Evolutionary conservation across 768 basidiomycete genomes (phyloP), one percentile per base, ranked within the genome.

Genomic region (Lactarius quietus): DNA sequence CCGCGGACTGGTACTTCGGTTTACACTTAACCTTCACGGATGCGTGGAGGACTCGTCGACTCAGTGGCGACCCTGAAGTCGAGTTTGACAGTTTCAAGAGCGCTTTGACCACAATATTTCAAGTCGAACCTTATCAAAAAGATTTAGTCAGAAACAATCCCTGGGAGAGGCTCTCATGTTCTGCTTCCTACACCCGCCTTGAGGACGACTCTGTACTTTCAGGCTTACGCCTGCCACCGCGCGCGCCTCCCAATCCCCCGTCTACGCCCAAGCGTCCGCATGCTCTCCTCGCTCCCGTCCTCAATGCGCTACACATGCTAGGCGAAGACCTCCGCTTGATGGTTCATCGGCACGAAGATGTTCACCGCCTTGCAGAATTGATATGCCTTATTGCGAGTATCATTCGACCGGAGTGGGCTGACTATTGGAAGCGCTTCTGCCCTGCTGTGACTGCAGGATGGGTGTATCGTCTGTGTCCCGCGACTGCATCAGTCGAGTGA

Each of bases 401-500:
- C 17, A 82, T 92, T 18, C 84, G 90, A 23, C 86, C 87, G 0
- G 93, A 93, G 72, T 96, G 94, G 95, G 85, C 85, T 7, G 93
- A 97, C 75, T 95, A 95, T 72, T 96, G 94, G 95, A 88, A 89
- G 71, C 83, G 93, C 15, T 77, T 93, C 48, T 86, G 86, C 69
- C 90, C 93, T 4, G 82, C 83, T 53, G 81, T 81, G 31, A 77
- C 82, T 68, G 75, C 77, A n/a, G 73, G 75, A 33, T 91, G 91
- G 92, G 81, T 57, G 14, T 76, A 12, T 41, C 45, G 31, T 69
- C 51, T 54, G 70, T 72, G 73, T 31, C 60, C 66, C 63, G 15
- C 45, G 59, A 17, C 29, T 18, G 3, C 35, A 33, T 31, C 35
- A 43, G 53, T 39, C 41, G 38, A 15, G 48, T 58, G 41, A 65